Evolutionary conservation across 441 rosid genomes (phyloP).

Genomic region (Euphorbia neoarborescens): DNA sequence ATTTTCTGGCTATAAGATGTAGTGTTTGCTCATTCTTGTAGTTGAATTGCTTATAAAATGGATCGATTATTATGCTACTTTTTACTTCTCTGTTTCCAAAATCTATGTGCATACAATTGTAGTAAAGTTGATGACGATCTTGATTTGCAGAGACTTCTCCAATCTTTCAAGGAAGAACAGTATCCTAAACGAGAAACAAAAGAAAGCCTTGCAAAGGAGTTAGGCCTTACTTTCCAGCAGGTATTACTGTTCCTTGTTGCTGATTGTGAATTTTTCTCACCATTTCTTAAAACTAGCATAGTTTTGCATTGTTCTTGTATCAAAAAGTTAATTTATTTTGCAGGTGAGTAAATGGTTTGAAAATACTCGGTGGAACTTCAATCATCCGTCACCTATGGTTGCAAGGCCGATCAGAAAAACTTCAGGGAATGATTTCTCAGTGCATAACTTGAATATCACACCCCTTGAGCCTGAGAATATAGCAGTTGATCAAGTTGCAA

Average conservation of each 20-base stretch:
- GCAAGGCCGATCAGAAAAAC: slow-evolving; percentile 18
- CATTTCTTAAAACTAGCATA: neutral
- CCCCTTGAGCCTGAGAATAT: neutral
- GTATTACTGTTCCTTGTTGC: slow-evolving; percentile 28
- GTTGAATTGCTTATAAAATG: neutral
- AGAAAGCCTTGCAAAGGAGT: slow-evolving; percentile 61
- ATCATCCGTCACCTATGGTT: slow-evolving; percentile 33
- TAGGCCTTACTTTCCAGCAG: slow-evolving; percentile 56
- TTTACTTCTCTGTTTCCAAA: neutral
- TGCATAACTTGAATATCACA: slow-evolving; percentile 7
- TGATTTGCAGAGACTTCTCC: slow-evolving; percentile 48
- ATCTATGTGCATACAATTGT: neutral
- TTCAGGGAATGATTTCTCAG: slow-evolving; percentile 22
- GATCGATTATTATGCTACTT: neutral
- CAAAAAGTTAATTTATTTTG: slow-evolving; percentile 7
- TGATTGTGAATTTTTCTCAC: neutral
- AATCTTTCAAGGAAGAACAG: slow-evolving; percentile 51
- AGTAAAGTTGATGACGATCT: slow-evolving; percentile 12
- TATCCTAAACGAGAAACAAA: slow-evolving; percentile 58
- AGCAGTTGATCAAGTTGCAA: slow-evolving; percentile 5
- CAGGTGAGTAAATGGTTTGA: slow-evolving; percentile 85
- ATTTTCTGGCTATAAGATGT: neutral
- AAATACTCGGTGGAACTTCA: slow-evolving; percentile 65
- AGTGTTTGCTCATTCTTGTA: neutral
- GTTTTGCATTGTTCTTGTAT: neutral